These are phyloP conservation scores for Sporothrix phasma DNA, from an alignment of 2,329 filamentous ascomycete genomes.

Conservation along the genomic window DNA sequence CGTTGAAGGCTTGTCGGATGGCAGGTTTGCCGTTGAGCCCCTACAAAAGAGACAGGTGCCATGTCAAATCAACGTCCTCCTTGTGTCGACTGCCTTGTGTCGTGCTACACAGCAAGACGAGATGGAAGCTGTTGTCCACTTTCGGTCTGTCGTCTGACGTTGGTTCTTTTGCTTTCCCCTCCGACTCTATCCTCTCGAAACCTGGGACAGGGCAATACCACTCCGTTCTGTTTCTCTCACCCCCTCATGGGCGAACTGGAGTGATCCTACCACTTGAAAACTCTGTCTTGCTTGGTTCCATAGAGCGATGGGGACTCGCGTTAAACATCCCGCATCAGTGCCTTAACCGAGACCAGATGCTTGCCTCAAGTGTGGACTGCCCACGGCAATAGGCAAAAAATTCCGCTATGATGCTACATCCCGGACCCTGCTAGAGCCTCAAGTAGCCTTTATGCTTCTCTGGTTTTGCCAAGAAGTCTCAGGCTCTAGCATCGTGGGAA, in stretches of 20 bases:
- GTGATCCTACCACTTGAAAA: neutral
- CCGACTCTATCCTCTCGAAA: neutral
- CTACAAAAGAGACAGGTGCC: neutral
- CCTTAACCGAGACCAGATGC: neutral
- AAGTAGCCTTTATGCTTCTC: neutral
- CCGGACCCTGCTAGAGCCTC: neutral
- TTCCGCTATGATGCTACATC: neutral
- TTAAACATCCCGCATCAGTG: neutral
- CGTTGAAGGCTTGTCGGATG: slow-evolving; percentile 7
- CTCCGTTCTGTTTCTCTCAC: neutral
- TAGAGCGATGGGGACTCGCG: neutral
- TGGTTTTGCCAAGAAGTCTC: slow-evolving; percentile 10
- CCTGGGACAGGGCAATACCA: neutral
- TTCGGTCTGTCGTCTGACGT: neutral
- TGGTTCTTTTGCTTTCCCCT: neutral
- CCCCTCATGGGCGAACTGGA: neutral
- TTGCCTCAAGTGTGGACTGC: neutral
- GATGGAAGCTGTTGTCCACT: neutral
- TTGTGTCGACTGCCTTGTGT: too few species aligned
- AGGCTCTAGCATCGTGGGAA: neutral
- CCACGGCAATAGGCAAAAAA: neutral
- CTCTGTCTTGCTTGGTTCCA: neutral
- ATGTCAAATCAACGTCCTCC: neutral
- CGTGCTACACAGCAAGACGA: neutral
- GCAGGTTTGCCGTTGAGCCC: neutral